phyloP scores from a whole-genome alignment of 2,329 filamentous ascomycete species.

The Lecanicillium sp. region DNA sequence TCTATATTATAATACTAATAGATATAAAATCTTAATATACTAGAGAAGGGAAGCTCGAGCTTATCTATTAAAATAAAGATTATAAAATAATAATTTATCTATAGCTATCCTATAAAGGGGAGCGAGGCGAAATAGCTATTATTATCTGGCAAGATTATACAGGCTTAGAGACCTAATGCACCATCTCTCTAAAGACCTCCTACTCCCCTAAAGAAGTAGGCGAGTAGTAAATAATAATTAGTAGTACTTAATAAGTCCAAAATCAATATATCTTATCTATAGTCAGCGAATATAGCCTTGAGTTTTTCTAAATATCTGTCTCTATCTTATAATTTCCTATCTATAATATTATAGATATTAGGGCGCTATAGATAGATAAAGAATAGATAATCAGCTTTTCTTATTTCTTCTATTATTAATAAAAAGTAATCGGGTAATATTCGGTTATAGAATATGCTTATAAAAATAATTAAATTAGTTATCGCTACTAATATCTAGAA shows the following conservation, averaged over 20 bases:
- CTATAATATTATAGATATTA: constrained; percentile 1
- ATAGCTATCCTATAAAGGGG: neutral
- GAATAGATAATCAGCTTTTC: neutral
- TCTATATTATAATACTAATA: neutral
- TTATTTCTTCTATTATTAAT: neutral
- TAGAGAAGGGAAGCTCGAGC: neutral
- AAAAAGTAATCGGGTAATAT: neutral
- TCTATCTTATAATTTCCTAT: constrained; percentile 2
- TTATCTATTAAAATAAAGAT: neutral
- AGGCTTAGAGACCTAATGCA: neutral
- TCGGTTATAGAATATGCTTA: constrained; percentile 1
- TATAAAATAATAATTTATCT: neutral
- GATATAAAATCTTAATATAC: neutral
- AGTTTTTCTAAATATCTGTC: constrained; percentile 1
- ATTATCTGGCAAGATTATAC: neutral
- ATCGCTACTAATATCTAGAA: neutral
- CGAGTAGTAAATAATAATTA: neutral
- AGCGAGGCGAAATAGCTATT: neutral
- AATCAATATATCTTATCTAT: neutral
- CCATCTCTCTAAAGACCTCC: neutral
- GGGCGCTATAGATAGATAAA: neutral
- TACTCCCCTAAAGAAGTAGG: neutral
- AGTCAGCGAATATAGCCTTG: neutral
- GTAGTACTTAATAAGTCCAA: neutral
- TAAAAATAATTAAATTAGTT: neutral